A percentile compares a stretch with the other conserved stretches of the same genome.
Conservation (phyloP, 129 eudicot species). For the Dittrichia graveolens region DNA sequence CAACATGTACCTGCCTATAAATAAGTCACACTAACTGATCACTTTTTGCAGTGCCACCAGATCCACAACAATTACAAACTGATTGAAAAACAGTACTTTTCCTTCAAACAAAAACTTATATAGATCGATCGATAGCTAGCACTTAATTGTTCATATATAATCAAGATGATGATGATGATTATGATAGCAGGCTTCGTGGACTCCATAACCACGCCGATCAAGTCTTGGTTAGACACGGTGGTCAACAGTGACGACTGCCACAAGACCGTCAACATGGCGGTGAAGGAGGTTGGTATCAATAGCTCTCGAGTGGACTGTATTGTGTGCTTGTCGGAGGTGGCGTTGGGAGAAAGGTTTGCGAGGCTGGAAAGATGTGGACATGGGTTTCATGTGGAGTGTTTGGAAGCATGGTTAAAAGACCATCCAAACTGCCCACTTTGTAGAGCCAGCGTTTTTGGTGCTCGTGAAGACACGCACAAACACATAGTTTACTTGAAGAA, state of each 20-base stretch:
- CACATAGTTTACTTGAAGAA: constrained; percentile 13
- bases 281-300: background rate
- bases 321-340: constrained; percentile 30
- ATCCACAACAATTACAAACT: background rate
- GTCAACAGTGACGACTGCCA: background rate
- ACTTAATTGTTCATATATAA: background rate
- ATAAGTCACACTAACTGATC: constrained; percentile 6
- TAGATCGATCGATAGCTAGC: no score
- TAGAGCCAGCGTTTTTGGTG: constrained; percentile 25
- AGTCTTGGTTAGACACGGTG: constrained; percentile 22
- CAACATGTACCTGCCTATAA: constrained; percentile 17
- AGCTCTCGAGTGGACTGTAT: constrained; percentile 24
- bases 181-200: constrained; percentile 34
- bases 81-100: background rate
- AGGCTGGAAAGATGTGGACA: constrained; percentile 25
- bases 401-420: constrained; percentile 31
- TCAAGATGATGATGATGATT: constrained; percentile 37
- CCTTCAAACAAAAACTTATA: background rate
- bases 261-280: background rate
- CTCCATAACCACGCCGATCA: constrained; percentile 30
- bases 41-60: background rate
- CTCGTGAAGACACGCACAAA: background rate
- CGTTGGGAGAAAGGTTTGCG: constrained; percentile 20
- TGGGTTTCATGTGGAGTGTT: constrained; percentile 38
- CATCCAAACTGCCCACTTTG: constrained; percentile 41